Evolutionary conservation across 176 grass and related monocot genomes (phyloP), one percentile per base, ranked within the genome.

Genomic region (Aegilops sharonensis): DNA sequence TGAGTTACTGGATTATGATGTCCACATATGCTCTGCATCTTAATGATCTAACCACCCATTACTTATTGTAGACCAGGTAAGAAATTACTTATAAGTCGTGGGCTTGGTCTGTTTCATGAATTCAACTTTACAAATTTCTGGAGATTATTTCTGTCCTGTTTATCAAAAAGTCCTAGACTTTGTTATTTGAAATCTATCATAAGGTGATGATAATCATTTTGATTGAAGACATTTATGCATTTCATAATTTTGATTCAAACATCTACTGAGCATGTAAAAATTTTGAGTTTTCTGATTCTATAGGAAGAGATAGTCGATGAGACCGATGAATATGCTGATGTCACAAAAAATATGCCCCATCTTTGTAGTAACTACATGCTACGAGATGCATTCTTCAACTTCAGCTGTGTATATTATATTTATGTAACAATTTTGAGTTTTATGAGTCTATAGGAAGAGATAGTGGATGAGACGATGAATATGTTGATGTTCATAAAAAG

Each of bases 401-500:
- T 45, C 43, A 45, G 11, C 10, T 43, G 42, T 43, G 42, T 43
- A 43, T 43, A 43, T 43, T 43, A 11, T 43, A 43, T 43, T 43
- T 43, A 43, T 43, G 42, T 43, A 43, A 43, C 59, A 10, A 81
- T 48, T 75, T 78, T 24, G 60, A 52, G 23, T 77, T 72, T 45
- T 73, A 62, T 85, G 43, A 50, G 80, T 64, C 75, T 91, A 47
- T 83, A 99, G 94, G 97, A 99, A 81, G 97, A 99, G 80, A 99
- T 99, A 85, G 94, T 99, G 20, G 97, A 99, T 36, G 97, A 99
- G 52, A 99, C 97, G 97, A 99, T 79, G 97, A 99, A 43, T 43
- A 43, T 43, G 42, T 43, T 43, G 42, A 43, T 43, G 42, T 43
- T 43, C 42, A 43, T 43, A 91, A 99, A 91, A 99, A 92, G 97